Evolutionary conservation across 2,329 filamentous ascomycete genomes (phyloP).

Genomic region (Orbilia blumenaviensis): DNA sequence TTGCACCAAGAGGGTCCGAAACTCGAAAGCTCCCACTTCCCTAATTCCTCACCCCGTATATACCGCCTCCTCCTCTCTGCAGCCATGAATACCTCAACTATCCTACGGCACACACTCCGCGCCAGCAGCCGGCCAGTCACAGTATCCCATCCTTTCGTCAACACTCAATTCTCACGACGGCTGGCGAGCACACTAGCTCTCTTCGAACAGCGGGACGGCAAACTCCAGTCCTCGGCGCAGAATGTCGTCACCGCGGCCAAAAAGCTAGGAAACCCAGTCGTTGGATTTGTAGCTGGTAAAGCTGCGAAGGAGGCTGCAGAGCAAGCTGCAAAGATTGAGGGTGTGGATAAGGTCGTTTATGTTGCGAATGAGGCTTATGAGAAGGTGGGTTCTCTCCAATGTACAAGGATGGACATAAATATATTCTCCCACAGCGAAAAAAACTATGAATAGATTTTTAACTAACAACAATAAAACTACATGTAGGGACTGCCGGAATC

Average conservation of each 20-base stretch:
- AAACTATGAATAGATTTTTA: slow-evolving; percentile 5
- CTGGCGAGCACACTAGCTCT: slow-evolving; percentile 79
- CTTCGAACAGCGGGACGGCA: slow-evolving; percentile 89
- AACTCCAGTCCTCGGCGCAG: slow-evolving; percentile 82
- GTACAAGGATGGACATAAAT: slow-evolving; percentile 4
- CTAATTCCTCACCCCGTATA: background rate
- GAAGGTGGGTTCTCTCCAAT: slow-evolving; percentile 68
- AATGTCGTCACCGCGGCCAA: slow-evolving; percentile 85
- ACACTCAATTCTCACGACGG: slow-evolving; percentile 30
- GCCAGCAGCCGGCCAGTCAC: slow-evolving; percentile 15
- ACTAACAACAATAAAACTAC: background rate
- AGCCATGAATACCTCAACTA: slow-evolving; percentile 26
- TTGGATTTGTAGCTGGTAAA: slow-evolving; percentile 85
- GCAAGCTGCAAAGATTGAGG: slow-evolving; percentile 86
- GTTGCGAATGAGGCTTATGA: slow-evolving; percentile 92
- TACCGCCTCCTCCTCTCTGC: background rate
- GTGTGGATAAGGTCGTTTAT: slow-evolving; percentile 88
- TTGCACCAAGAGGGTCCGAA: background rate
- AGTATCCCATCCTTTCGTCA: slow-evolving; percentile 5
- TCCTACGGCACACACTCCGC: slow-evolving; percentile 36
- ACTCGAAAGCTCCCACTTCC: background rate
- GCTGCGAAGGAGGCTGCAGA: slow-evolving; percentile 79
- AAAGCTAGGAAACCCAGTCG: slow-evolving; percentile 84
- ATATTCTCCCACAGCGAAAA: background rate
- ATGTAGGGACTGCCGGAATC: slow-evolving; percentile 85